A percentile compares a stretch with the other conserved stretches of the same genome.
Conservation (phyloP, 1,139 yeast species). For the Pichia sp. region DNA sequence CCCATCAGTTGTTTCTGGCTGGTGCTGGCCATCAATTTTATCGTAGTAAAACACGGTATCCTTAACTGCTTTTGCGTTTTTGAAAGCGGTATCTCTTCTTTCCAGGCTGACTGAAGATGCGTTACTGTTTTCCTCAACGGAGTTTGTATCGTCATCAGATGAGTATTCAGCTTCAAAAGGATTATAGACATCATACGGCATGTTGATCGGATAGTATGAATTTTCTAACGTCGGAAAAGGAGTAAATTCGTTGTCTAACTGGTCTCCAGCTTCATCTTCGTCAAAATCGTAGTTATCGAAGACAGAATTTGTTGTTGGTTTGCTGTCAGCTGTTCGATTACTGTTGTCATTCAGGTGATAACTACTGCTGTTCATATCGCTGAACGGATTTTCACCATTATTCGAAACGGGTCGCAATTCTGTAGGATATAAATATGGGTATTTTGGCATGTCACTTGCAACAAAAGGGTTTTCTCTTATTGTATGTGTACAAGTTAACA, state of each 20-base stretch:
- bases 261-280: constrained; percentile 20
- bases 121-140: constrained; percentile 14
- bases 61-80: constrained; percentile 18
- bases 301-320: constrained; percentile 8
- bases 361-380: background rate
- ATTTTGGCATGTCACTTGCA: background rate
- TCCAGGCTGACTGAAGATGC: constrained; percentile 5
- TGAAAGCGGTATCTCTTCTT: constrained; percentile 14
- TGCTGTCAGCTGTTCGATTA: background rate
- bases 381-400: background rate
- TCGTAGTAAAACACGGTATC: constrained; percentile 21
- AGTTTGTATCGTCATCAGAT: constrained; percentile 18
- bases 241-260: constrained; percentile 20
- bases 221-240: constrained; percentile 30
- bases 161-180: constrained; percentile 28
- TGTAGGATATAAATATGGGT: background rate
- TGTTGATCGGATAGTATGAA: constrained; percentile 31
- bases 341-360: background rate
- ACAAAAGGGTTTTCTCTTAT: constrained; percentile 8
- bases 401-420: constrained; percentile 4
- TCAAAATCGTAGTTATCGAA: constrained; percentile 26
- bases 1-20: constrained; percentile 34
- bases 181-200: constrained; percentile 27
- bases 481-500: background rate
- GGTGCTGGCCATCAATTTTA: constrained; percentile 39